These are phyloP conservation scores for Multifurca ochricompacta DNA, from an alignment of 768 basidiomycete genomes.

Conservation along the genomic window DNA sequence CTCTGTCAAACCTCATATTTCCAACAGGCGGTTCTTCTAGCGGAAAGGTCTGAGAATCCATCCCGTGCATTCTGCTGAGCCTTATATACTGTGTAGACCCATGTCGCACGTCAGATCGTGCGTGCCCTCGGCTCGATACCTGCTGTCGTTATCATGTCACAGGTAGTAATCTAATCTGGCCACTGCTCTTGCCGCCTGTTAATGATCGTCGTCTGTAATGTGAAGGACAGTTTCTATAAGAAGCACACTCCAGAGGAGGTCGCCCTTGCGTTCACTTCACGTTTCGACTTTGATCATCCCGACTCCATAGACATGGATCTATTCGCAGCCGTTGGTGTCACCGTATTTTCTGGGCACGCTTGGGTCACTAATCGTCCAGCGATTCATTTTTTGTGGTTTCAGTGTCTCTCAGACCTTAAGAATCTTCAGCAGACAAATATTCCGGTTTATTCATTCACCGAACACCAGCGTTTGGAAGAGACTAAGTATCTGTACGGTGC, in stretches of 20 bases:
- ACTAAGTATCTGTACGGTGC: constrained; percentile 90
- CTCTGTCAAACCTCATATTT: background rate
- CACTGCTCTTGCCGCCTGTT: background rate
- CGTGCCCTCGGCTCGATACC: constrained; percentile 76
- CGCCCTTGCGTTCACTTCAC: constrained; percentile 70
- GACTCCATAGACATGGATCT: constrained; percentile 86
- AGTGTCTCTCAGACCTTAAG: constrained; percentile 87
- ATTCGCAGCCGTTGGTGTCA: constrained; percentile 60
- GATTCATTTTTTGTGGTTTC: background rate
- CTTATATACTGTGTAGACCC: constrained; percentile 44
- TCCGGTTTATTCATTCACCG: constrained; percentile 88
- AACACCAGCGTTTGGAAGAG: constrained; percentile 76
- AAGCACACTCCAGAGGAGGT: constrained; percentile 71
- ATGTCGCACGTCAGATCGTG: constrained; percentile 79
- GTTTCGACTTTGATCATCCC: constrained; percentile 86
- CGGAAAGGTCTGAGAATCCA: constrained; percentile 52
- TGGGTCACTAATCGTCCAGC: background rate
- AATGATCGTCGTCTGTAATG: background rate
- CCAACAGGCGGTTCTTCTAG: constrained; percentile 67
- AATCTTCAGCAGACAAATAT: constrained; percentile 78
- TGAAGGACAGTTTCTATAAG: constrained; percentile 92
- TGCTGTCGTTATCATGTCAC: constrained; percentile 84
- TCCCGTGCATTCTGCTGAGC: background rate
- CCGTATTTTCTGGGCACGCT: background rate
- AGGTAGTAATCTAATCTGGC: constrained; percentile 36